These are phyloP conservation scores for Pleurotus platypus DNA, from an alignment of 768 basidiomycete species.

Conservation along the genomic window DNA sequence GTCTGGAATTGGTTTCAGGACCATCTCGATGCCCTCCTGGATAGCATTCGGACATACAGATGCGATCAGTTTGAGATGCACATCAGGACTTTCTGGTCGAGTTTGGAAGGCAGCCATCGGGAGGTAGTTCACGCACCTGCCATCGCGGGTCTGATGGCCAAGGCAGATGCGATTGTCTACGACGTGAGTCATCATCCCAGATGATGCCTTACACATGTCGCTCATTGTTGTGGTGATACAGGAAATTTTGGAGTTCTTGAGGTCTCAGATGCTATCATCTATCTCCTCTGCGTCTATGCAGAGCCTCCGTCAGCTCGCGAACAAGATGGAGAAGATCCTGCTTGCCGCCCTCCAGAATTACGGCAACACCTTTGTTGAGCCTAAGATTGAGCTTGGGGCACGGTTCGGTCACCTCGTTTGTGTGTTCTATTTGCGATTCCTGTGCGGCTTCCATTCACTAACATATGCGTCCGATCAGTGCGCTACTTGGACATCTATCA, in stretches of 20 bases:
- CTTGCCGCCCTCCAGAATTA: constrained; percentile 78
- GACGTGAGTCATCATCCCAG: constrained; percentile 57
- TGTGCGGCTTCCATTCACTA: neutral
- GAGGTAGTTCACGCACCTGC: constrained; percentile 88
- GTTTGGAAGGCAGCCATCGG: constrained; percentile 67
- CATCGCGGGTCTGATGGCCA: constrained; percentile 84
- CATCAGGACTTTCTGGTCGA: constrained; percentile 82
- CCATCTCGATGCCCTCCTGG: constrained; percentile 80
- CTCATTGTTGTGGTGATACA: constrained; percentile 27
- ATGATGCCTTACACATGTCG: constrained; percentile 8
- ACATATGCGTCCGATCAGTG: constrained; percentile 40
- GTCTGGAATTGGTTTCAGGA: constrained; percentile 93
- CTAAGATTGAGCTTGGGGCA: constrained; percentile 87
- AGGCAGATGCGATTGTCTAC: constrained; percentile 86
- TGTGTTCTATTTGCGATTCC: constrained; percentile 35
- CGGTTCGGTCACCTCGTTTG: constrained; percentile 89
- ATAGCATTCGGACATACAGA: constrained; percentile 71
- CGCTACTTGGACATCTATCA: constrained; percentile 91
- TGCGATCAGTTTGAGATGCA: constrained; percentile 92
- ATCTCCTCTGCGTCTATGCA: constrained; percentile 65
- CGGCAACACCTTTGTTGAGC: constrained; percentile 86
- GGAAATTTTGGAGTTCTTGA: constrained; percentile 86
- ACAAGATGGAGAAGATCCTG: constrained; percentile 90
- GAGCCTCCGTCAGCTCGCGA: constrained; percentile 75
- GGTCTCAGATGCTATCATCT: constrained; percentile 80